Evolutionary conservation across 495 filamentous ascomycete species (phyloP).

Genomic region (Hypoxylon cercidicola): DNA sequence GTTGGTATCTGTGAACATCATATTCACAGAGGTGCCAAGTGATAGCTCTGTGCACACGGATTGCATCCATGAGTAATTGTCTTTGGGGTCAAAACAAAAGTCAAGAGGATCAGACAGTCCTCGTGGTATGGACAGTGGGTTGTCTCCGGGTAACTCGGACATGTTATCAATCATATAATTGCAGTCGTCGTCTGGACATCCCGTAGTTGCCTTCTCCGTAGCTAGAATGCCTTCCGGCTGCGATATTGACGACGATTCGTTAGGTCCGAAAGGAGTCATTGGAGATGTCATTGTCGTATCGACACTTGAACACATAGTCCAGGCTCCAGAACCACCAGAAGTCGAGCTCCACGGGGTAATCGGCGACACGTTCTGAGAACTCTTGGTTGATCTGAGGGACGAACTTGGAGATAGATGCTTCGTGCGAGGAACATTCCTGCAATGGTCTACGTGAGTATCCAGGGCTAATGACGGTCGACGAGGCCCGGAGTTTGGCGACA

Average conservation of each 20-base stretch:
- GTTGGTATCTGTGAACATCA: constrained; percentile 44
- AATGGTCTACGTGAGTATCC: constrained; percentile 43
- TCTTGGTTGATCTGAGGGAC: constrained; percentile 35
- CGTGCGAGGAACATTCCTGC: constrained; percentile 33
- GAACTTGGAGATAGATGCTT: constrained; percentile 43
- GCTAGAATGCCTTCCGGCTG: constrained; percentile 17
- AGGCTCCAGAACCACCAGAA: constrained; percentile 32
- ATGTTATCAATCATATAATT: constrained; percentile 40
- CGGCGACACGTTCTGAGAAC: constrained; percentile 42
- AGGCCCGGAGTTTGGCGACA: constrained; percentile 16
- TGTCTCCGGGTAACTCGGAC: constrained; percentile 51
- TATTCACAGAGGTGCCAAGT: constrained; percentile 46
- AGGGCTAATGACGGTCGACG: constrained; percentile 43
- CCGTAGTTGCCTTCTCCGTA: constrained; percentile 16
- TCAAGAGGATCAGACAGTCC: constrained; percentile 44
- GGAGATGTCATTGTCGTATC: constrained; percentile 44
- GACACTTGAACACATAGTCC: constrained; percentile 33
- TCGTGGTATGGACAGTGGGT: constrained; percentile 37
- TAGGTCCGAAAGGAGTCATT: constrained; percentile 40
- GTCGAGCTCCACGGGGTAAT: constrained; percentile 44
- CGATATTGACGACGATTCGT: constrained; percentile 7
- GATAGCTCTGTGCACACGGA: constrained; percentile 39
- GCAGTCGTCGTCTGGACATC: constrained; percentile 34
- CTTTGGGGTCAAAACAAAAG: constrained; percentile 42
- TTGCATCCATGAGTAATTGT: constrained; percentile 44